These are phyloP conservation scores for Amanita brunnescens DNA, from an alignment of 768 basidiomycete genomes.

Conservation along the genomic window DNA sequence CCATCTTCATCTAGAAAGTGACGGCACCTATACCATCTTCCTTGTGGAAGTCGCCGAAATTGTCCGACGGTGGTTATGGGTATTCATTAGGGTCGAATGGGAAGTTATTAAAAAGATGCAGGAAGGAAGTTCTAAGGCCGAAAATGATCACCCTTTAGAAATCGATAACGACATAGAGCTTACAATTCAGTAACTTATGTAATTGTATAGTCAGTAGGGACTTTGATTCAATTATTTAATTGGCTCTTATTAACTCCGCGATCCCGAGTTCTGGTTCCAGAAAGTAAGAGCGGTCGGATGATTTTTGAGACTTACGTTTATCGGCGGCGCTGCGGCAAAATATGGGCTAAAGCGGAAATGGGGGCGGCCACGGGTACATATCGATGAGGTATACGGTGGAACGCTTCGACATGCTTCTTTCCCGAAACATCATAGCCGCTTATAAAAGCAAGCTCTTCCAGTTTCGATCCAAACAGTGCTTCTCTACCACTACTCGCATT, in stretches of 20 bases:
- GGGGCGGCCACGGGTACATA: no score
- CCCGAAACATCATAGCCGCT: neutral
- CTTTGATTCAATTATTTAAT: neutral
- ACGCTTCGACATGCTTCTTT: neutral
- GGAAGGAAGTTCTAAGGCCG: constrained; percentile 20
- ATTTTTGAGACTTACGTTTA: no score
- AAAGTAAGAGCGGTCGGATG: no score
- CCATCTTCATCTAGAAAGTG: constrained; percentile 71
- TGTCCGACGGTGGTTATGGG: constrained; percentile 94
- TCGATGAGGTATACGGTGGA: no score
- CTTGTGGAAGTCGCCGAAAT: constrained; percentile 88
- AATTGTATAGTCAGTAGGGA: neutral
- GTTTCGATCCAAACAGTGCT: neutral
- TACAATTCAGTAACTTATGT: neutral
- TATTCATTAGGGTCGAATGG: constrained; percentile 96
- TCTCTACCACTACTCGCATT: neutral
- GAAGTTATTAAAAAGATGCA: constrained; percentile 62
- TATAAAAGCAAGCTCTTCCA: constrained; percentile 1
- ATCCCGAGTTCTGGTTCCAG: no score
- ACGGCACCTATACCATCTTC: constrained; percentile 80
- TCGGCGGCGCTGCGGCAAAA: no score
- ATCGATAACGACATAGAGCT: neutral
- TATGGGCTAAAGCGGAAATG: no score
- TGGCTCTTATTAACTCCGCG: neutral
- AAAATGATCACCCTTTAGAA: neutral